A percentile compares a stretch with the other conserved stretches of the same genome.
Conservation (phyloP, 2,329 filamentous ascomycete genomes). For the Tolypocladium ophioglossoides region DNA sequence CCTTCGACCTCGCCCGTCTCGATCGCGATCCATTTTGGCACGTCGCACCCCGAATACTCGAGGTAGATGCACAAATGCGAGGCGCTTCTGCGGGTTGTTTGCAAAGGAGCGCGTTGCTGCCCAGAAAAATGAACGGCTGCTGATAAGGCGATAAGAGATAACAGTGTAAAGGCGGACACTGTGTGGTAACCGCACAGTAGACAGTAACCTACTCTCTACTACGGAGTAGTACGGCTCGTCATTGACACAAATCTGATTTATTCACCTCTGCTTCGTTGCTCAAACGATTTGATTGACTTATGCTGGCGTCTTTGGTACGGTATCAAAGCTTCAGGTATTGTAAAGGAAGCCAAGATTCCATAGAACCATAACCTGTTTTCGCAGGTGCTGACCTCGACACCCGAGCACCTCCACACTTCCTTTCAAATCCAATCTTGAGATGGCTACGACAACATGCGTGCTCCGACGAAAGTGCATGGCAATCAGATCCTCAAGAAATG, state of each 20-base stretch:
- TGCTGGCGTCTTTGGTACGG: too few relatives aligned
- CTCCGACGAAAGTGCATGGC: neutral
- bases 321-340: too few relatives aligned
- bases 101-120: neutral
- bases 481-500: neutral
- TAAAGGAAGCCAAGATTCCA: neutral
- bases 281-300: neutral
- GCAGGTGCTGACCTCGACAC: neutral
- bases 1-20: slow-evolving; percentile 23
- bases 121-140: neutral
- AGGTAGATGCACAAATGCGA: neutral
- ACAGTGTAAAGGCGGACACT: neutral
- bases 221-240: too few relatives aligned
- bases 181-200: neutral
- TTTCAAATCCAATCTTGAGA: neutral
- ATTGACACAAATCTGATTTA: neutral
- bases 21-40: slow-evolving; percentile 24
- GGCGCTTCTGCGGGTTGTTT: neutral
- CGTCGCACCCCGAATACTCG: neutral
- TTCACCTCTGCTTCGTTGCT: neutral
- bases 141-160: neutral
- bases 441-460: neutral
- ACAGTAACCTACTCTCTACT: too few relatives aligned
- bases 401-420: neutral
- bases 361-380: neutral